Evolutionary conservation across 148 eudicot genomes (phyloP).

Genomic region (Rhododendron griersonianum): DNA sequence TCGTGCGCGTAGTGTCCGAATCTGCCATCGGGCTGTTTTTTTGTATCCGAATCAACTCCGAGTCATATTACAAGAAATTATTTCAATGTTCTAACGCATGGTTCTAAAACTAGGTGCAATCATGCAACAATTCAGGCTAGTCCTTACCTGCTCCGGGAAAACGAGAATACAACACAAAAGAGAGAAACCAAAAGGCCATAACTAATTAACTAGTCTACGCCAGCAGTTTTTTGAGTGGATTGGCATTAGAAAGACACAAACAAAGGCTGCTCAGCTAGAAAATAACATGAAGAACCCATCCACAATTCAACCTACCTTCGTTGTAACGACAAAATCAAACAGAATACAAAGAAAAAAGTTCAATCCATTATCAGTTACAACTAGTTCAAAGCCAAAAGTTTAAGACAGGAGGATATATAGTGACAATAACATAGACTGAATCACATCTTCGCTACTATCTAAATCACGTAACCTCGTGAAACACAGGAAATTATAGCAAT

Average conservation of each 20-base stretch:
- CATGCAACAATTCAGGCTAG: constrained; percentile 2
- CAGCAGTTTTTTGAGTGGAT: not conserved
- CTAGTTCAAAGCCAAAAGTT: not conserved
- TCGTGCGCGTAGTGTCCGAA: too few species aligned
- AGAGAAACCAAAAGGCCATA: not conserved
- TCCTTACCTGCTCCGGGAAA: not conserved
- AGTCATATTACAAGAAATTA: not conserved
- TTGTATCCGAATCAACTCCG: not conserved
- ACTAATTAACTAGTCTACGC: not conserved
- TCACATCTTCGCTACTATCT: not conserved
- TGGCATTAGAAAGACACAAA: not conserved
- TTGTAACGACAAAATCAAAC: not conserved
- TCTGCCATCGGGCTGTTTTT: too few species aligned
- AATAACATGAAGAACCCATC: not conserved
- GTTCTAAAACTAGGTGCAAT: not conserved
- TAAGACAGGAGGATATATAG: not conserved
- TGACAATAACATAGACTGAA: constrained; percentile 6
- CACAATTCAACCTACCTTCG: not conserved
- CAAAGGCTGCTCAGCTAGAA: not conserved
- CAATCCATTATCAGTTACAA: constrained; percentile 5
- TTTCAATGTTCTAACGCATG: not conserved
- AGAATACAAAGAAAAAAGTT: constrained; percentile 1
- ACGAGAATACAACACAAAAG: not conserved
- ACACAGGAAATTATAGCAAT: constrained; percentile 5
- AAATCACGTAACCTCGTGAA: not conserved